Evolutionary conservation across 805 yeast species (phyloP), one percentile per base, ranked within the genome.

Genomic region (Metschnikowia lunata): DNA sequence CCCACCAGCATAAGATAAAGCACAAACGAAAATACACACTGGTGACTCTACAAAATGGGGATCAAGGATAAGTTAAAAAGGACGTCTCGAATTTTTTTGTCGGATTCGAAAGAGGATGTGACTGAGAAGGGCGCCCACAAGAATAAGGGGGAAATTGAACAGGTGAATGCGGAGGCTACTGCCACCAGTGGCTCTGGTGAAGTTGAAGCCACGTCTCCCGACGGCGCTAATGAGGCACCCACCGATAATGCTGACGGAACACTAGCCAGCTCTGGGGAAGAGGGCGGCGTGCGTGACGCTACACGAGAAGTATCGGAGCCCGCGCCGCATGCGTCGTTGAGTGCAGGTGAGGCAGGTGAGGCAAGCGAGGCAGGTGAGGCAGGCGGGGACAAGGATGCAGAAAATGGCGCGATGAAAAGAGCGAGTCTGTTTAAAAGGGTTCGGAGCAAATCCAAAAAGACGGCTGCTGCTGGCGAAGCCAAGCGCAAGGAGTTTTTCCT

Each of bases 401-500:
- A 38, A 26, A 38, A 30, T 11, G 37, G 35, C 34, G 42, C 44
- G 40, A 41, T 43, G 30, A 47, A 45, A 26, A 43, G 46, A 15
- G 40, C 29, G 28, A 37, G 47, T 31, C 44, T 47, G 37, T 43
- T 47, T 30, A 47, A 40, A 32, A 37, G 36, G 10, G 26, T 37
- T 7, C 32, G 28, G 34, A 37, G 39, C 40, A 43, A 38, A 35
- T 34, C 46, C 9, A 43, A 38, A 36, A 66, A 63, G 44, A 67
- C 63, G 27, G 56, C 53, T 10, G 39, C 26, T 13, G 15, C 37
- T 36, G 47, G 44, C 30, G 49, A 48, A 23, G 42, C 43, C n/a
- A 69, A 67, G 58, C 66, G 66, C 63, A 61, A 57, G 44, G 67
- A 65, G 46, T 51, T 66, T 49, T 66, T 68, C 58, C 65, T 60